Evolutionary conservation across 2,329 filamentous ascomycete species (phyloP).

Genomic region (Penicillium sp.): DNA sequence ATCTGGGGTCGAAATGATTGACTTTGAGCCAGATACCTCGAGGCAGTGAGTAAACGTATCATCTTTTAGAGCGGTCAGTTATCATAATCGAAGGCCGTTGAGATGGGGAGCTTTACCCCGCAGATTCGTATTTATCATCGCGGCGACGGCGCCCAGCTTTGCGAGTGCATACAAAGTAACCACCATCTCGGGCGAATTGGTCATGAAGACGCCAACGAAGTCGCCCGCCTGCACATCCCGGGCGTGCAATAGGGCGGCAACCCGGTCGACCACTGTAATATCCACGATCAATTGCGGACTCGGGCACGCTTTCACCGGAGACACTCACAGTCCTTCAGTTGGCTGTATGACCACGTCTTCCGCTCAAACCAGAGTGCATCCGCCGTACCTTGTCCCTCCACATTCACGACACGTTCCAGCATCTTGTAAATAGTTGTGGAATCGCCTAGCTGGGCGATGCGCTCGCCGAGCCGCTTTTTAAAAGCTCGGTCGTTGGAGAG

Average conservation of each 20-base stretch:
- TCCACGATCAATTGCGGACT: not conserved
- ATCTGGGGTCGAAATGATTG: conserved; percentile 48
- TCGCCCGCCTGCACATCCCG: conserved; percentile 41
- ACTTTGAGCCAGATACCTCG: conserved; percentile 41
- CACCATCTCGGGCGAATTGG: conserved; percentile 52
- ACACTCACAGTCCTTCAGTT: conserved; percentile 44
- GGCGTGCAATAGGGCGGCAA: conserved; percentile 43
- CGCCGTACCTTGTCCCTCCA: conserved; percentile 36
- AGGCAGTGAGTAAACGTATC: conserved; percentile 48
- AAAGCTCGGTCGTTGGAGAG: conserved; percentile 37
- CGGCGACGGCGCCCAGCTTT: conserved; percentile 46
- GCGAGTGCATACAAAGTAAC: conserved; percentile 46
- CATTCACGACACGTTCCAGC: conserved; percentile 42
- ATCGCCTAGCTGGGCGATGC: conserved; percentile 40
- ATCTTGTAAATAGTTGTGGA: conserved; percentile 44
- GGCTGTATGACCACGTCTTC: conserved; percentile 47
- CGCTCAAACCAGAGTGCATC: conserved; percentile 52
- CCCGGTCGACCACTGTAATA: conserved; percentile 42
- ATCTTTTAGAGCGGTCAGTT: conserved; percentile 25
- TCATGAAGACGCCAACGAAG: conserved; percentile 48
- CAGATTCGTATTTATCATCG: conserved; percentile 49
- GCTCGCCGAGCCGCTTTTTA: conserved; percentile 34
- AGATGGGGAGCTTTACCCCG: conserved; percentile 36
- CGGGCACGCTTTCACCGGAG: not conserved
- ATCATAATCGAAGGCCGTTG: not conserved